These are phyloP conservation scores for Dactylellina cionopaga DNA, from an alignment of 2,329 filamentous ascomycete genomes.

Conservation along the genomic window DNA sequence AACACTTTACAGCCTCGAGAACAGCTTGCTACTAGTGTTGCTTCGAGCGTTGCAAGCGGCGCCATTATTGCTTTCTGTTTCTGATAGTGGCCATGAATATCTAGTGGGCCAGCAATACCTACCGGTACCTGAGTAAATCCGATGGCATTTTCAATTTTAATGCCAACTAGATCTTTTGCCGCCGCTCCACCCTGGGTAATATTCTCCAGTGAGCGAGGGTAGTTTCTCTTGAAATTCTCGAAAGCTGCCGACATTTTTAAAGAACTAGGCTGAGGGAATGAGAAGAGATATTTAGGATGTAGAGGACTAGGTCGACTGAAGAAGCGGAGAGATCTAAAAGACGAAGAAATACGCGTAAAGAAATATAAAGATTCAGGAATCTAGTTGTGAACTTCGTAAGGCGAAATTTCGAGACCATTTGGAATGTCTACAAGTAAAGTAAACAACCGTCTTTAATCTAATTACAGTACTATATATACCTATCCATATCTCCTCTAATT, in stretches of 20 bases:
- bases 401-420: no score
- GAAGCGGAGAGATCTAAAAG: no score
- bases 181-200: conserved; percentile 10
- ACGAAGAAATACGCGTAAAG: no score
- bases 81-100: conserved; percentile 38
- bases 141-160: conserved; percentile 55
- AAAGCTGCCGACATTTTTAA: background rate
- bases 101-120: conserved; percentile 56
- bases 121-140: conserved; percentile 55
- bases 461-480: no score
- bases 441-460: no score
- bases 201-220: background rate
- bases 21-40: conserved; percentile 58
- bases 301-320: no score
- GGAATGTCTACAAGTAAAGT: no score
- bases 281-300: no score
- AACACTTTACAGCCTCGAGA: conserved; percentile 58
- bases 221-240: background rate
- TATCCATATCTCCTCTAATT: no score
- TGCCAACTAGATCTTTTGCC: conserved; percentile 12
- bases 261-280: no score
- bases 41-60: conserved; percentile 58
- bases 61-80: conserved; percentile 52
- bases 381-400: no score
- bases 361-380: no score